These are phyloP conservation scores for Anethum foeniculum DNA, from an alignment of 140 eudicot genomes.

Conservation along the genomic window DNA sequence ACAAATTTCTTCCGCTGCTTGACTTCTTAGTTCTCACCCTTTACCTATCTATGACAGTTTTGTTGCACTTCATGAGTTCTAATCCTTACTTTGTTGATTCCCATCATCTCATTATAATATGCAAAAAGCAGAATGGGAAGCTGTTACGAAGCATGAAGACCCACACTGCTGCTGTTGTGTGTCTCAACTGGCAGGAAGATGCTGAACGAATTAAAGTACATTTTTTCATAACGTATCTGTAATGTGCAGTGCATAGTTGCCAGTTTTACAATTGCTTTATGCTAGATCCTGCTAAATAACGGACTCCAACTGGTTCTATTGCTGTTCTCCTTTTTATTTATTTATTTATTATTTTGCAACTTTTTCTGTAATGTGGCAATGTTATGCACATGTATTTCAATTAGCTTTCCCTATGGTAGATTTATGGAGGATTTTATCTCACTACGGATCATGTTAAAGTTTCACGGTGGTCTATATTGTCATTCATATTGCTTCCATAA, in stretches of 20 bases:
- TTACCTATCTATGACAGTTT: neutral
- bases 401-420: neutral
- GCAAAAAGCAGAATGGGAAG: conserved; percentile 71
- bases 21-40: neutral
- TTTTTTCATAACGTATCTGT: neutral
- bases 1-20: neutral
- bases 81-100: neutral
- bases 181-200: conserved; percentile 90
- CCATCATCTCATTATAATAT: neutral
- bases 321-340: neutral
- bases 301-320: neutral
- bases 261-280: neutral
- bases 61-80: neutral
- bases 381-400: neutral
- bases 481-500: neutral
- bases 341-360: neutral
- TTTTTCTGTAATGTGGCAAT: neutral
- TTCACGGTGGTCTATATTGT: neutral
- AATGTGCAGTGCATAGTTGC: neutral
- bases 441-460: neutral
- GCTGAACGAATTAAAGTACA: conserved; percentile 38
- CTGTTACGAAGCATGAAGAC: conserved; percentile 70
- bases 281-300: neutral
- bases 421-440: neutral
- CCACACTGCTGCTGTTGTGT: conserved; percentile 67